A percentile compares a stretch with the other conserved stretches of the same genome.
Evolutionary conservation across 306 rosid genomes (phyloP).

Genomic region (Citrullus amarus): DNA sequence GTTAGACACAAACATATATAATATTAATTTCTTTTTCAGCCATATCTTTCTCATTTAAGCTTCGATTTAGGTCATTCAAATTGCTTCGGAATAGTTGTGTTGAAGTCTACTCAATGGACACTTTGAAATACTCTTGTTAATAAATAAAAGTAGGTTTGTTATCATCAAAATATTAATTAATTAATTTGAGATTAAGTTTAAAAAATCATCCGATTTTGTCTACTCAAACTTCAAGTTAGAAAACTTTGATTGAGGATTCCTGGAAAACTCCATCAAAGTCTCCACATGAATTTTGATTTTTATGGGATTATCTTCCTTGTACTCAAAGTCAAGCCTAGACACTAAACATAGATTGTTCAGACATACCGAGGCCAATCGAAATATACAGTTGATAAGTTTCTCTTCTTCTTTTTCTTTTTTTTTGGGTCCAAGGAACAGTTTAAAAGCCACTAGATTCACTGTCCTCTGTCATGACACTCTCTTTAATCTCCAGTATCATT

Average conservation of each 20-base stretch:
- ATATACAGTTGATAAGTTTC: constrained; percentile 3
- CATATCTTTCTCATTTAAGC: no score
- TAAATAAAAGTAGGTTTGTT: no score
- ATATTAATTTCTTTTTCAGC: no score
- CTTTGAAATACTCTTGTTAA: no score
- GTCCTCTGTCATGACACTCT: constrained; percentile 39
- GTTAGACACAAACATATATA: no score
- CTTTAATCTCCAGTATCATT: constrained; percentile 85
- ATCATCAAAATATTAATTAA: no score
- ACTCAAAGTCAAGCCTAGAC: neutral
- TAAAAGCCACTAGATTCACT: constrained; percentile 11
- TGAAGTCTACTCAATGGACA: no score
- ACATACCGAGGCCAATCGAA: neutral
- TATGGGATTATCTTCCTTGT: neutral
- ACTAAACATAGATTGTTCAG: neutral
- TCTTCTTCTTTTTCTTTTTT: neutral
- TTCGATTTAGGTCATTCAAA: no score
- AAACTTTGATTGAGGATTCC: neutral
- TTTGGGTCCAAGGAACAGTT: neutral
- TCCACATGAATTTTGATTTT: neutral
- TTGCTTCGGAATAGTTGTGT: no score
- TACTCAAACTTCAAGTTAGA: neutral
- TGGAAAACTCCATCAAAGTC: neutral
- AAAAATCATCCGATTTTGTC: neutral
- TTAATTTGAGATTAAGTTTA: no score